Conservation (phyloP, 495 filamentous ascomycete genomes). For the Aspergillus coremiiformis region DNA sequence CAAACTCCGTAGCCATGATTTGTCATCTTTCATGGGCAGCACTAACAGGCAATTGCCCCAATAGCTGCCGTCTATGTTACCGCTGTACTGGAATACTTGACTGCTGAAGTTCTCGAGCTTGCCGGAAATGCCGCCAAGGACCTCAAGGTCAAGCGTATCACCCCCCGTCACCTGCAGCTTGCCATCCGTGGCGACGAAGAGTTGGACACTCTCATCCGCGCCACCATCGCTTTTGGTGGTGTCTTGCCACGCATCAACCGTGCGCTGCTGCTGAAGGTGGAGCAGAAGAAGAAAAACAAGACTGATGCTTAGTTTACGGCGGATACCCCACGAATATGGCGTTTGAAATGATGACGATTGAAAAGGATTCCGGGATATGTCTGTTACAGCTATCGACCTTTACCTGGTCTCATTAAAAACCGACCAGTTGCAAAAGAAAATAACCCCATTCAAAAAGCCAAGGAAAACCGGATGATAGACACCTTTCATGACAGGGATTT, state of each 20-base stretch:
- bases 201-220: slow-evolving; percentile 92
- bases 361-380: slow-evolving; percentile 9
- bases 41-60: slow-evolving; percentile 8
- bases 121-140: slow-evolving; percentile 98
- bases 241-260: slow-evolving; percentile 98
- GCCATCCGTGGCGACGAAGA: slow-evolving; percentile 98
- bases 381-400: slow-evolving; percentile 3
- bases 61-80: slow-evolving; percentile 93
- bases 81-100: slow-evolving; percentile 95
- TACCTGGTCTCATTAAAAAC: not conserved
- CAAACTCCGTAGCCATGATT: not conserved
- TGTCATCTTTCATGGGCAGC: not conserved
- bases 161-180: slow-evolving; percentile 93
- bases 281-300: slow-evolving; percentile 98
- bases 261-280: slow-evolving; percentile 92
- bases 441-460: not conserved
- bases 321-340: slow-evolving; percentile 24
- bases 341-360: slow-evolving; percentile 22
- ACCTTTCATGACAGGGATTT: slow-evolving; percentile 1
- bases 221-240: slow-evolving; percentile 97
- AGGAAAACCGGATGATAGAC: not conserved
- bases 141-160: slow-evolving; percentile 99
- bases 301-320: slow-evolving; percentile 34
- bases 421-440: not conserved
- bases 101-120: slow-evolving; percentile 95